These are phyloP conservation scores for Sporisorium scitamineum DNA, from an alignment of 1,284 basidiomycete genomes.

Conservation along the genomic window DNA sequence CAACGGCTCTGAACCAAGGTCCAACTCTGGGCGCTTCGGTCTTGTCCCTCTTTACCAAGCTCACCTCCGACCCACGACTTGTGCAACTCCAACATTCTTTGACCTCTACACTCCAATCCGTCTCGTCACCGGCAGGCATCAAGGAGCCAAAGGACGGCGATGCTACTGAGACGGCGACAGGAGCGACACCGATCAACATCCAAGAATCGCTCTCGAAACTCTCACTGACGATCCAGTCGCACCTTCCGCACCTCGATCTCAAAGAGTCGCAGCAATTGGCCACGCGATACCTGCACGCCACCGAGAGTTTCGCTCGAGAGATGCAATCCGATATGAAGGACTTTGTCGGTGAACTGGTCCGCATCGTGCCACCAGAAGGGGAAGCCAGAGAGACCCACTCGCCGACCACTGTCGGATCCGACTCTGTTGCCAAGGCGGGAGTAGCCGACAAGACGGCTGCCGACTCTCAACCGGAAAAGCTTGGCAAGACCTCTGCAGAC, in stretches of 20 bases:
- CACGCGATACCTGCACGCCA: conserved; percentile 49
- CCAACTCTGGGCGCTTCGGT: conserved; percentile 35
- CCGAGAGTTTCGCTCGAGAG: conserved; percentile 54
- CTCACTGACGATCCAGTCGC: conserved; percentile 49
- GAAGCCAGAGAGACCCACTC: background rate
- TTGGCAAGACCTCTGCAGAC: background rate
- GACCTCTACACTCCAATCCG: conserved; percentile 32
- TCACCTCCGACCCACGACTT: conserved; percentile 43
- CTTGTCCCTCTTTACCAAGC: conserved; percentile 43
- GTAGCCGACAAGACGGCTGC: background rate
- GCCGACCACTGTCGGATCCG: conserved; percentile 1
- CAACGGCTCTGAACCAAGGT: conserved; percentile 1
- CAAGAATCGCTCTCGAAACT: conserved; percentile 53
- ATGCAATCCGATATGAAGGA: conserved; percentile 59
- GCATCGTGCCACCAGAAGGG: conserved; percentile 56
- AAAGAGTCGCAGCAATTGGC: conserved; percentile 58
- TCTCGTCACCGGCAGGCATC: conserved; percentile 12
- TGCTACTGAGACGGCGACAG: background rate
- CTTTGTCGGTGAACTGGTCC: conserved; percentile 56
- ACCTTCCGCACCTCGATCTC: conserved; percentile 57
- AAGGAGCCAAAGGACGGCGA: conserved; percentile 9
- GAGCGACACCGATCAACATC: conserved; percentile 25
- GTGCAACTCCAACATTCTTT: conserved; percentile 44
- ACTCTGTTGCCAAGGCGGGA: conserved; percentile 14
- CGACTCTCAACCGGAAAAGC: background rate